Base-by-base conservation (phyloP, 2,329 filamentous ascomycete genomes). In the Apiospora rasikravindrae region DNA sequence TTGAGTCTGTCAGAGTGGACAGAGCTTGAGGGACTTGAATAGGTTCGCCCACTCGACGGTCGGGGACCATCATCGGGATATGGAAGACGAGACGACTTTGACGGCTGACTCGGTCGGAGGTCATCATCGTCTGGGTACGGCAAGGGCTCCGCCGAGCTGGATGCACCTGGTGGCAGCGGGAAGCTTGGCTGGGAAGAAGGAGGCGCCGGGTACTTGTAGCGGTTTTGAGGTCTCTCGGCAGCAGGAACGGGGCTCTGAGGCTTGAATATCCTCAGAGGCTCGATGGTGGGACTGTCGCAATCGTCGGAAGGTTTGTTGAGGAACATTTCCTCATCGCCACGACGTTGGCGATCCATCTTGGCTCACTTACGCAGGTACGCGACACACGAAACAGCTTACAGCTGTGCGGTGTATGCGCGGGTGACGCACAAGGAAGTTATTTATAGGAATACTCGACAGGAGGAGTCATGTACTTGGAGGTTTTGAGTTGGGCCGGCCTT, bases 231-330 rank as follows among this genome's bases (percentile, higher is more conserved):
- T 74, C 77, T 79, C 57, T 80, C 78, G 72, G 76, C 73, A 67
- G 82, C 80, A 71, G 90, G 90, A 70, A 87, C 87, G 44, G 91
- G 89, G 72, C 91, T 93, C 77, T 91, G 89, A 71, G 92, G 90
- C 82, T 97, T 97, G 85, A 92, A 92, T 81, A 97, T 97, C 79
- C 94, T 90, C 83, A 98, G 83, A 73, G 95, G 95, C 78, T 93
- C 93, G 77, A 97, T 89, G 24, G 93, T 94, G 72, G 94, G 93
- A 78, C 93, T 94, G 78, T 94, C 91, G 80, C 84, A 82, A 73
- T 85, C 85, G 67, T 88, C 86, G 71, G 84, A 80, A n/a, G 87
- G 88, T 69, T 86, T 87, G 80, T 83, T 89, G 83, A 97, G 88
- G 84, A 97, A 96, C 85, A 97, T 92, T 87, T 96, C 94, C 83